Conservation (phyloP, 1,139 yeast genomes). For the Groenewaldozyma sp. region DNA sequence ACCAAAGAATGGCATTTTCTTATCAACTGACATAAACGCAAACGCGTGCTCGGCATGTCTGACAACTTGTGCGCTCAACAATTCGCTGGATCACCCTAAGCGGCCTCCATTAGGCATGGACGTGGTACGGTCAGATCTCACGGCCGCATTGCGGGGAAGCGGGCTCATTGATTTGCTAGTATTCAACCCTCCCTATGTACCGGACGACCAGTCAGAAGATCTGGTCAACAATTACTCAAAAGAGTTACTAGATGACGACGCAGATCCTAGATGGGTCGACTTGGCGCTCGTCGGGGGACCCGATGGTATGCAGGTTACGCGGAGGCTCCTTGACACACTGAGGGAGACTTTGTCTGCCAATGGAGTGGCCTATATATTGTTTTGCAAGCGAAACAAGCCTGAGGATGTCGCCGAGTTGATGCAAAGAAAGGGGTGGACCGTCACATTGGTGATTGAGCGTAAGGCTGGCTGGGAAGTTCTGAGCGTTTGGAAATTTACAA, state of each 20-base stretch:
- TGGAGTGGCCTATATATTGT: constrained; percentile 75
- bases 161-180: constrained; percentile 56
- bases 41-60: constrained; percentile 55
- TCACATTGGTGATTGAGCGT: constrained; percentile 44
- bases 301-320: constrained; percentile 82
- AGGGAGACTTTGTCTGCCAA: constrained; percentile 37
- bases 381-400: constrained; percentile 85
- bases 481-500: constrained; percentile 39
- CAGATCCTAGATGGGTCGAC: constrained; percentile 53
- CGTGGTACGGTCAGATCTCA: constrained; percentile 36
- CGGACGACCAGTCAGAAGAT: constrained; percentile 39
- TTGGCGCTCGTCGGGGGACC: constrained; percentile 82
- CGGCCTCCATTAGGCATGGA: constrained; percentile 39
- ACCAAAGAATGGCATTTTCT: constrained; percentile 34
- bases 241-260: background rate
- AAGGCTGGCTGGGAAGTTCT: constrained; percentile 98
- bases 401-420: constrained; percentile 44
- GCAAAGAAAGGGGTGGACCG: constrained; percentile 46
- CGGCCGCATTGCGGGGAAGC: constrained; percentile 42
- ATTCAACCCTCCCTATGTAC: constrained; percentile 96
- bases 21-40: constrained; percentile 74
- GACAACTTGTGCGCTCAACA: constrained; percentile 31
- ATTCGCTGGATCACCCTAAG: constrained; percentile 35
- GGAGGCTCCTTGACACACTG: constrained; percentile 47
- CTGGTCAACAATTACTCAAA: background rate